Percentiles rank a stretch among this genome's conserved stretches.
phyloP scores from a whole-genome alignment of 2,329 filamentous ascomycete genomes.

The Blastomyces silverae region DNA sequence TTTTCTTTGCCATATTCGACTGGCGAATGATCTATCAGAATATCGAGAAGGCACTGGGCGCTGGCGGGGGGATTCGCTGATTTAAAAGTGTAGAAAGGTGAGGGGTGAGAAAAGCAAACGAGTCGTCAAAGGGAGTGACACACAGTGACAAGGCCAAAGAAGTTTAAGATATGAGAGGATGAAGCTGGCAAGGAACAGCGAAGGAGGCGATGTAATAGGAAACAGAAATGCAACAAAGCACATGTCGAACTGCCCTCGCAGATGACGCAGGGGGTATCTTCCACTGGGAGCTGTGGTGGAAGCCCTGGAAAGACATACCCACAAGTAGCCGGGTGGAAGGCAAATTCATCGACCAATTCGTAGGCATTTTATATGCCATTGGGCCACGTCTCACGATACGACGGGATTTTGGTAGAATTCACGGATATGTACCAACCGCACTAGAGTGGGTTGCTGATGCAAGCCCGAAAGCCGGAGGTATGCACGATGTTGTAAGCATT shows the following conservation, averaged over 20 bases:
- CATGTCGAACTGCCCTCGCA: slow-evolving; percentile 6
- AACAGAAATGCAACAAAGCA: slow-evolving; percentile 14
- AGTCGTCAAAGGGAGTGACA: slow-evolving; percentile 17
- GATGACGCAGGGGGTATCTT: slow-evolving; percentile 4
- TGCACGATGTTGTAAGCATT: slow-evolving; percentile 27
- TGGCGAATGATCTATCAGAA: slow-evolving; percentile 13
- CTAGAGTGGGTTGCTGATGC: slow-evolving; percentile 24
- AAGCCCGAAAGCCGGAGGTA: slow-evolving; percentile 28
- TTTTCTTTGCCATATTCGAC: slow-evolving; percentile 32
- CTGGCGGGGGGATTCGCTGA: slow-evolving; percentile 17
- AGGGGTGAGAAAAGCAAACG: slow-evolving; percentile 16
- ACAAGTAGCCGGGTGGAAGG: slow-evolving; percentile 29
- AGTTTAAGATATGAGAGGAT: slow-evolving; percentile 15
- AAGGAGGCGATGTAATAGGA: slow-evolving; percentile 10
- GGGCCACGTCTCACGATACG: slow-evolving; percentile 39
- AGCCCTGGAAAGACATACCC: slow-evolving; percentile 26
- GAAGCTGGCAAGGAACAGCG: slow-evolving; percentile 13
- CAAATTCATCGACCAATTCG: slow-evolving; percentile 33
- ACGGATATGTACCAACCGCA: slow-evolving; percentile 19
- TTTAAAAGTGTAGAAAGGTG: slow-evolving; percentile 18
- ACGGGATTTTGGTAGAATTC: slow-evolving; percentile 27
- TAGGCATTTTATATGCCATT: slow-evolving; percentile 31
- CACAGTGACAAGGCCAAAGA: slow-evolving; percentile 12
- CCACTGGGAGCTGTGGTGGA: slow-evolving; percentile 25
- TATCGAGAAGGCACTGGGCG: slow-evolving; percentile 14